Evolutionary conservation across 2,329 filamentous ascomycete genomes (phyloP).

Genomic region (Aspergillus luchuensis): DNA sequence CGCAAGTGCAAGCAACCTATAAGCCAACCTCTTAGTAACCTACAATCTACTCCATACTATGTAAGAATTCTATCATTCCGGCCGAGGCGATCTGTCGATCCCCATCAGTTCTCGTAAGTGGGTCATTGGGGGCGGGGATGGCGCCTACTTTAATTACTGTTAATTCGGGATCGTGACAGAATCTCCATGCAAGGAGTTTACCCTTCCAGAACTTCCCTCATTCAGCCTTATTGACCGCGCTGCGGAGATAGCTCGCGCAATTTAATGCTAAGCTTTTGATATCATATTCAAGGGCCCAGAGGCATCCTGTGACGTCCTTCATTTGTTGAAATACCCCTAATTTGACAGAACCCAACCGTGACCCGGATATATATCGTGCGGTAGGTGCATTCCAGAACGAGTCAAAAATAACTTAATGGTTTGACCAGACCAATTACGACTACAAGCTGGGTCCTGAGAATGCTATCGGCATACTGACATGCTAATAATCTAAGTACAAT

Average conservation of each 20-base stretch:
- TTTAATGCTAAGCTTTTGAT: not conserved
- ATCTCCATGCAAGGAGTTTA: conserved; percentile 20
- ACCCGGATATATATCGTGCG: not conserved
- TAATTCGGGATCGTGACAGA: conserved; percentile 13
- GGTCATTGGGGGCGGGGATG: conserved; percentile 24
- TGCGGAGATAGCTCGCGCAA: not conserved
- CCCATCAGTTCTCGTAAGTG: conserved; percentile 16
- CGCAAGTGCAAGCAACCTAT: not conserved
- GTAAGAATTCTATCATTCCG: not conserved
- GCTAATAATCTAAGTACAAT: too few species aligned
- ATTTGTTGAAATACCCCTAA: not conserved
- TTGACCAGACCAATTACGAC: too few species aligned
- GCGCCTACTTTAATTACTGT: conserved; percentile 27
- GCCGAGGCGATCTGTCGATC: conserved; percentile 18
- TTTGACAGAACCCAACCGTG: not conserved
- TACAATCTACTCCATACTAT: not conserved
- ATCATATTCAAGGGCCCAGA: not conserved
- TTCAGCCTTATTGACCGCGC: not conserved
- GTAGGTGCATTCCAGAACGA: not conserved
- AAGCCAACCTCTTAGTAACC: not conserved
- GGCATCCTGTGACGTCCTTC: not conserved
- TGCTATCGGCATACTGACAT: too few species aligned
- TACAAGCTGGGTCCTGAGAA: too few species aligned
- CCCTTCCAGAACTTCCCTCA: not conserved
- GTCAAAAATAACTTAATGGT: not conserved